Percentiles rank a stretch among this genome's conserved stretches.
Evolutionary conservation across 2,329 filamentous ascomycete species (phyloP).

Genomic region (Pseudocercospora fuligena): DNA sequence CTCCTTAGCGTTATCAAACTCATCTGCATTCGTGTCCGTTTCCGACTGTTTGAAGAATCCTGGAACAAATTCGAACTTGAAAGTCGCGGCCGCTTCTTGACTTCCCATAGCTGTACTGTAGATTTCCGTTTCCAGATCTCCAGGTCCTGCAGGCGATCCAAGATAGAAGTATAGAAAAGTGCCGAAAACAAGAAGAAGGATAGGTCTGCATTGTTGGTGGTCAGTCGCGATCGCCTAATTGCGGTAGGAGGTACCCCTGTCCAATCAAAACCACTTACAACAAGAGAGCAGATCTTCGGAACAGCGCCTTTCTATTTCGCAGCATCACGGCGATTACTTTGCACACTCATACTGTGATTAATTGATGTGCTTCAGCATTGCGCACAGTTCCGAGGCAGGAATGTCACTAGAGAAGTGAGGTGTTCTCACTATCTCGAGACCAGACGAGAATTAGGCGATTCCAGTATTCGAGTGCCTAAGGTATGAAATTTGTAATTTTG

Average conservation of each 20-base stretch:
- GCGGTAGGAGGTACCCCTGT: neutral
- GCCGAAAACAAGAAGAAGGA: neutral
- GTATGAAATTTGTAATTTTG: too few relatives aligned
- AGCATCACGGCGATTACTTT: neutral
- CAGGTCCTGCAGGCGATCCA: neutral
- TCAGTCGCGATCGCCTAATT: neutral
- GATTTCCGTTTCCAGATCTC: constrained; percentile 1
- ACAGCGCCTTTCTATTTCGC: constrained; percentile 1
- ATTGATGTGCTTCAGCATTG: neutral
- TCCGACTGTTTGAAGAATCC: constrained; percentile 59
- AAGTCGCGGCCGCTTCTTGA: constrained; percentile 11
- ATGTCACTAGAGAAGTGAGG: neutral
- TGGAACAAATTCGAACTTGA: constrained; percentile 44
- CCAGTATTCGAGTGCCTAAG: too few relatives aligned
- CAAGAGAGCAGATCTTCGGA: neutral
- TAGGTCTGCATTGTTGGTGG: neutral
- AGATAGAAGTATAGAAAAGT: neutral
- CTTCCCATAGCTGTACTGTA: constrained; percentile 22
- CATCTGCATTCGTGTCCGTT: constrained; percentile 50
- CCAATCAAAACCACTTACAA: neutral
- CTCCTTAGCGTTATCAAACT: constrained; percentile 52
- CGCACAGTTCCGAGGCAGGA: neutral
- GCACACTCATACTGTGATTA: neutral
- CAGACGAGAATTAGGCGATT: too few relatives aligned
- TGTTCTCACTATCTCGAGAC: too few relatives aligned